Evolutionary conservation across 2,329 filamentous ascomycete genomes (phyloP).

Genomic region (Ceratocystis smalleyi): DNA sequence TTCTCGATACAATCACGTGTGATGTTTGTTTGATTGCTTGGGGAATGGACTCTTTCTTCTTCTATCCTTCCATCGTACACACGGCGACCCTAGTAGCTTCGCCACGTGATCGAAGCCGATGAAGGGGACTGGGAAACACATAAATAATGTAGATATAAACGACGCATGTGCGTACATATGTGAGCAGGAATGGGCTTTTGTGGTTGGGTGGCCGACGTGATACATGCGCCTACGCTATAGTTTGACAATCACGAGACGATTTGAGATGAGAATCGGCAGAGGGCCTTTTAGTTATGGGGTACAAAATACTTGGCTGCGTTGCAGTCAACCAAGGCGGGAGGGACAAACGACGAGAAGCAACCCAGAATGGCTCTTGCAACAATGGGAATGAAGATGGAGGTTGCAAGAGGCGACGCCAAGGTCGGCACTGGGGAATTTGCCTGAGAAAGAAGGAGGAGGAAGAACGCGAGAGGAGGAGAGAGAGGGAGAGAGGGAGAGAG

Average conservation of each 20-base stretch:
- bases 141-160: neutral
- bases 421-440: neutral
- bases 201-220: neutral
- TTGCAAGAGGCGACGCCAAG: neutral
- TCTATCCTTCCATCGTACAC: neutral
- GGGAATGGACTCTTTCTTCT: neutral
- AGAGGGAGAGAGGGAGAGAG: neutral
- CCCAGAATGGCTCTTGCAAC: neutral
- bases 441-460: neutral
- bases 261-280: constrained; percentile 1
- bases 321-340: neutral
- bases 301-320: neutral
- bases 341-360: neutral
- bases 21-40: neutral
- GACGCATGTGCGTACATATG: neutral
- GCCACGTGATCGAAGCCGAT: neutral
- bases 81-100: neutral
- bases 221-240: neutral
- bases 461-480: neutral
- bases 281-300: neutral
- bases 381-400: neutral
- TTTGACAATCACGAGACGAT: constrained; percentile 2
- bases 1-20: neutral
- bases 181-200: no score
- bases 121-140: neutral